Conservation (phyloP, 306 rosid genomes). For the Hippophae rhamnoides region DNA sequence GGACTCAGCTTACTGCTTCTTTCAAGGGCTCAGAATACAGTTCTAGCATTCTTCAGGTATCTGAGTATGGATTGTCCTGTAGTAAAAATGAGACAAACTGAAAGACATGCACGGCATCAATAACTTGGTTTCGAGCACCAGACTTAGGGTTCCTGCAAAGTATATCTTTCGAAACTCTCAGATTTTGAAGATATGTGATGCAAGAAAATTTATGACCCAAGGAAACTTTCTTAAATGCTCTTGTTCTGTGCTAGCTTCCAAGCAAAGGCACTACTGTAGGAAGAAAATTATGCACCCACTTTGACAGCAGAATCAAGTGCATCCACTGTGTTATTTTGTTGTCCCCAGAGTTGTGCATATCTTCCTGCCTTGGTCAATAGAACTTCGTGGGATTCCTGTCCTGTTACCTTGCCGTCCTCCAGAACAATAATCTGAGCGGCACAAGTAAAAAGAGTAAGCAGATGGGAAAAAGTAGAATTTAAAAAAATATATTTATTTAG, state of each 20-base stretch:
- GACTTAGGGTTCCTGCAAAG: no score
- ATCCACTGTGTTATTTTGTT: constrained; percentile 79
- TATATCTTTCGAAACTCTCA: no score
- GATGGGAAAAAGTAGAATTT: neutral
- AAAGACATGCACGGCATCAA: no score
- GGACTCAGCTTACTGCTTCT: no score
- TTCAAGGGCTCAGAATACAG: no score
- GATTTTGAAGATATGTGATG: no score
- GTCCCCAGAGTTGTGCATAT: constrained; percentile 96
- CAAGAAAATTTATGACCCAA: neutral
- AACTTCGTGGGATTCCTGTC: constrained; percentile 84
- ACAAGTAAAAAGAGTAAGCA: neutral
- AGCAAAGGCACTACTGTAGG: neutral
- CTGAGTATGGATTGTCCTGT: no score
- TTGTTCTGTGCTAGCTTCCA: constrained; percentile 4
- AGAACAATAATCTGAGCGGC: constrained; percentile 67
- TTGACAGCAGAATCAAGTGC: constrained; percentile 53
- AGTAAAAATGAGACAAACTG: no score
- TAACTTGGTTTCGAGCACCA: no score
- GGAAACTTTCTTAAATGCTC: neutral
- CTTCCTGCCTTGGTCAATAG: constrained; percentile 76
- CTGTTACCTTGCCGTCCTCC: constrained; percentile 88
- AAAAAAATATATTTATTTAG: no score
- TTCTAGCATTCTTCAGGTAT: no score
- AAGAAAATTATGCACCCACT: constrained; percentile 25